These are phyloP conservation scores for Eustoma russellianum DNA, from an alignment of 257 asterid genomes.

Conservation along the genomic window DNA sequence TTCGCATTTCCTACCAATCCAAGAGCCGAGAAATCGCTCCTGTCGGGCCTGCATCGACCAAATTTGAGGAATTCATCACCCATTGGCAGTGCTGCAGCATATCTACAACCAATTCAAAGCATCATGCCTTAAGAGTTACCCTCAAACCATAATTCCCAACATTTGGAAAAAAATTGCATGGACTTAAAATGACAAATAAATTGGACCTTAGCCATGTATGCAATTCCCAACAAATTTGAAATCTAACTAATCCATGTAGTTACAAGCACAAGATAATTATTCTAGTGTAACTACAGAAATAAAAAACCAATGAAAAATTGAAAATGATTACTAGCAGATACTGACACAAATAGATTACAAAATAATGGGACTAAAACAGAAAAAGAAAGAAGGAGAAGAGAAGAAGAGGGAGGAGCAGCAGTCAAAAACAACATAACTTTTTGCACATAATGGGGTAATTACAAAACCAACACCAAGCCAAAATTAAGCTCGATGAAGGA, in stretches of 20 bases:
- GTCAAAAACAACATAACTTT: conserved; percentile 8
- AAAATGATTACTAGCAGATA: background rate
- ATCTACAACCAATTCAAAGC: conserved; percentile 17
- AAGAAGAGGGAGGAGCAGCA: background rate
- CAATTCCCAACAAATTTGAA: background rate
- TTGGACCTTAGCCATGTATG: background rate
- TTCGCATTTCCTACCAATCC: conserved; percentile 41
- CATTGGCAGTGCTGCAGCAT: conserved; percentile 23
- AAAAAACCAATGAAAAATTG: background rate
- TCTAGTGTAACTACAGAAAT: background rate
- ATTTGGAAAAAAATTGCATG: background rate
- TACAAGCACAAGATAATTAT: background rate
- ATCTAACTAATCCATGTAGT: background rate
- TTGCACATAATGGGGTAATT: background rate
- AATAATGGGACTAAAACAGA: background rate
- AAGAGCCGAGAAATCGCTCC: conserved; percentile 43
- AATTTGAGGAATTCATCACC: conserved; percentile 32
- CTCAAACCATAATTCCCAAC: no score
- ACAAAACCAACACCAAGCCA: conserved; percentile 12
- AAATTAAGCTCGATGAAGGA: conserved; percentile 10
- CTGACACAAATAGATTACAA: background rate
- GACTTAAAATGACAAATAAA: background rate
- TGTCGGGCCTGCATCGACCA: conserved; percentile 21
- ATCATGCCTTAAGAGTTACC: no score
- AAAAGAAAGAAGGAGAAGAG: background rate